A percentile compares a stretch with the other conserved stretches of the same genome.
Evolutionary conservation across 1,284 basidiomycete species (phyloP).

Genomic region (Uromyces viciae-fabae): DNA sequence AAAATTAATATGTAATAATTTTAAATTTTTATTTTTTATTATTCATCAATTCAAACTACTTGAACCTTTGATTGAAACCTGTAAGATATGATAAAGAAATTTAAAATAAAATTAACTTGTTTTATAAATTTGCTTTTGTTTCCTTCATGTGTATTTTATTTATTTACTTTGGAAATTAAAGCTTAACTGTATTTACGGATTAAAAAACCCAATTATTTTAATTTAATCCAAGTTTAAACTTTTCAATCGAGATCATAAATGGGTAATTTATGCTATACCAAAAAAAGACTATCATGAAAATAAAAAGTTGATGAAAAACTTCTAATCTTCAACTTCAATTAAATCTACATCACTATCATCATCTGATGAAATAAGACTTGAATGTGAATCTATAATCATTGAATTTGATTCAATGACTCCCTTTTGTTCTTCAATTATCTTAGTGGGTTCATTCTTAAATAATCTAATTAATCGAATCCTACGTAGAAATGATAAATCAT

Average conservation of each 20-base stretch:
- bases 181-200: neutral
- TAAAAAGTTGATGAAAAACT: neutral
- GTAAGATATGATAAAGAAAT: too few species aligned
- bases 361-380: neutral
- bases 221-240: too few species aligned
- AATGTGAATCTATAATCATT: neutral
- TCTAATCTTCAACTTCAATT: slow-evolving; percentile 5
- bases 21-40: neutral
- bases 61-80: too few species aligned
- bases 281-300: too few species aligned
- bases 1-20: neutral
- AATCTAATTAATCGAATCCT: slow-evolving; percentile 28
- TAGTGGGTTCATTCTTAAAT: neutral
- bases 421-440: slow-evolving; percentile 27
- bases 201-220: neutral
- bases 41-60: neutral
- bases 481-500: slow-evolving; percentile 28
- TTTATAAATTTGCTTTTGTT: too few species aligned
- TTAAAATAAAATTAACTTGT: too few species aligned
- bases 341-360: slow-evolving; percentile 14
- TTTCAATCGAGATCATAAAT: neutral
- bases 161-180: neutral
- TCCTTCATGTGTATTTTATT: neutral
- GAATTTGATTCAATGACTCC: slow-evolving; percentile 4
- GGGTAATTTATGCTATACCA: neutral